Conservation (phyloP, 345 rosid genomes). For the Lepidium didymum region DNA sequence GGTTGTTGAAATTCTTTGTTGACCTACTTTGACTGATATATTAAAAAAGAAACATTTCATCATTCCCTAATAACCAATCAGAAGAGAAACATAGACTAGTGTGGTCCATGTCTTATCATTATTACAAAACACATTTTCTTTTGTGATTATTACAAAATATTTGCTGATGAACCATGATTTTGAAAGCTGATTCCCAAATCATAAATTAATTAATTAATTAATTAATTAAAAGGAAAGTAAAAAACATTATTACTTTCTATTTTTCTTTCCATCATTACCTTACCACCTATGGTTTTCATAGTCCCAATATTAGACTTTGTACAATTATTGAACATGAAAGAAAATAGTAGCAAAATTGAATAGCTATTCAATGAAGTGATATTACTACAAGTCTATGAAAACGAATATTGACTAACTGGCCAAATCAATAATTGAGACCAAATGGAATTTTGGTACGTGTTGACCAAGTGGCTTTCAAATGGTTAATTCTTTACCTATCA, state of each 20-base stretch:
- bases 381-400: background rate
- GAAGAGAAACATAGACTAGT: constrained; percentile 8
- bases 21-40: constrained; percentile 32
- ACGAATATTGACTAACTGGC: background rate
- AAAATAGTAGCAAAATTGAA: background rate
- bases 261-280: constrained; percentile 24
- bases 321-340: background rate
- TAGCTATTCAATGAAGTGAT: background rate
- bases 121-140: constrained; percentile 16
- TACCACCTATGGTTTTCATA: constrained; percentile 5
- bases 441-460: background rate
- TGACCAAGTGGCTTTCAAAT: background rate
- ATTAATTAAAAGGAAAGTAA: background rate
- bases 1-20: constrained; percentile 24
- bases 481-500: background rate
- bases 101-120: constrained; percentile 29
- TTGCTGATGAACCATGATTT: background rate
- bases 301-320: background rate
- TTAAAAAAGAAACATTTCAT: background rate
- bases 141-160: background rate
- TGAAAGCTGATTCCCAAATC: constrained; percentile 23
- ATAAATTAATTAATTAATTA: background rate
- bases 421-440: constrained; percentile 5
- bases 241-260: constrained; percentile 4
- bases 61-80: constrained; percentile 30